Base-by-base conservation (phyloP, 2,329 filamentous ascomycete species). In the Calonectria honghensis region DNA sequence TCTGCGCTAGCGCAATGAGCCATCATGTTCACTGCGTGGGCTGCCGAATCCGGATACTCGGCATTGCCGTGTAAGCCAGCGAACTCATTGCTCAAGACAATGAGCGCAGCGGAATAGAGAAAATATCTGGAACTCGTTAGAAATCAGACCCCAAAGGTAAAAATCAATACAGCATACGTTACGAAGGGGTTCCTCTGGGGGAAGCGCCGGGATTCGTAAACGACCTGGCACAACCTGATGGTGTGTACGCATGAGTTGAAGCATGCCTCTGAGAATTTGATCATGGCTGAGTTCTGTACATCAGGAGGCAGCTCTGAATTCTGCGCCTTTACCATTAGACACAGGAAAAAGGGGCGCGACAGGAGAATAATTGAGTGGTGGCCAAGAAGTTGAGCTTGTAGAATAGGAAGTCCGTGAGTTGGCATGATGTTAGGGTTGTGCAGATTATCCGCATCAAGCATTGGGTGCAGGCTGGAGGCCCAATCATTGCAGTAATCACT, bases 331-430 rank as follows among this genome's bases (percentile, higher is more conserved):
- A 86, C 90, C 51, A 92, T 85, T 16, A 92, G 86, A 72, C 89
- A 90, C 18, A 93, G 83, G 73, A 93, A 92, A 80, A 94, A 93
- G 0, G 93, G 92, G 35, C 92, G 87, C 1, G 91, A 92, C 1
- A 94, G 86, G 0, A 94, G 85, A 32, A 94, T 89, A 52, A 93
- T 88, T 0, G 91, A 90, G 79, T 94, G 91, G 70, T 88, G 90
- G 72, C 93, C 90, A 45, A 93, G 85, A 31, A 94, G 84, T 73
- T 93, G 92, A 72, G 90, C 85, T 76, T 94, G 92, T 7, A 94
- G 83, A n/a, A 92, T 89, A 5, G 90, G 89, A 41, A 93, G 88
- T 4, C 89, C 89, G 74, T 91, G 86, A 27, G 86, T 85, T 7
- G 48, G 45, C 10, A 72, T 52, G 5, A 61, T 51, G 20, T 70